Percentiles rank a stretch among this genome's conserved stretches.
Evolutionary conservation across 305 asterid species (phyloP).

Genomic region (Plantago rigida): DNA sequence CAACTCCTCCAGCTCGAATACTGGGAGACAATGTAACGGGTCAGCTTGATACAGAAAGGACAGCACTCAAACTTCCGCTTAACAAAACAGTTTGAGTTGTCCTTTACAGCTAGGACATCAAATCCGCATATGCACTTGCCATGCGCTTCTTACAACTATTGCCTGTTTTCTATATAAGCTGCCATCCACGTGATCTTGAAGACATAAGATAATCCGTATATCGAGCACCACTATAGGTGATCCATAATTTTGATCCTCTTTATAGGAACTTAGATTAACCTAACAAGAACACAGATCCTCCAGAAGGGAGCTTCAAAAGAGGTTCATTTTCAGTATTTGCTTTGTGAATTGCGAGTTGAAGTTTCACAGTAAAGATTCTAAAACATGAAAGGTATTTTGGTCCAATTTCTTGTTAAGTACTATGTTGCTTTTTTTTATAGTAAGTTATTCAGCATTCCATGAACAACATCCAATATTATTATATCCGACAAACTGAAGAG

Average conservation of each 20-base stretch:
- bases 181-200: too few species aligned
- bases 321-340: not conserved
- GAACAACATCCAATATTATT: too few species aligned
- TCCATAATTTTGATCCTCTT: not conserved
- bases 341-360: too few species aligned
- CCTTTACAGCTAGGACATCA: not conserved
- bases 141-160: too few species aligned
- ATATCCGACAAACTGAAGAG: too few species aligned
- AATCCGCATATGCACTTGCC: not conserved
- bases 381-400: too few species aligned
- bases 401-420: too few species aligned
- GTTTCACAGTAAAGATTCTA: too few species aligned
- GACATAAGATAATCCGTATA: too few species aligned
- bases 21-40: slow-evolving; percentile 35
- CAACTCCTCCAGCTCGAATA: slow-evolving; percentile 99
- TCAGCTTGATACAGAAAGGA: slow-evolving; percentile 23
- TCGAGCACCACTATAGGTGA: not conserved
- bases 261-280: slow-evolving; percentile 9
- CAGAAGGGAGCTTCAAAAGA: not conserved
- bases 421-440: too few species aligned
- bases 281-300: not conserved
- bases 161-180: too few species aligned
- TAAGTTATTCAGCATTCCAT: too few species aligned
- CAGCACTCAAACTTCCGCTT: not conserved
- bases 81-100: not conserved